A percentile compares a stretch with the other conserved stretches of the same genome.
Conservation (phyloP, 257 asterid species). For the Solanum lycopersicoides region DNA sequence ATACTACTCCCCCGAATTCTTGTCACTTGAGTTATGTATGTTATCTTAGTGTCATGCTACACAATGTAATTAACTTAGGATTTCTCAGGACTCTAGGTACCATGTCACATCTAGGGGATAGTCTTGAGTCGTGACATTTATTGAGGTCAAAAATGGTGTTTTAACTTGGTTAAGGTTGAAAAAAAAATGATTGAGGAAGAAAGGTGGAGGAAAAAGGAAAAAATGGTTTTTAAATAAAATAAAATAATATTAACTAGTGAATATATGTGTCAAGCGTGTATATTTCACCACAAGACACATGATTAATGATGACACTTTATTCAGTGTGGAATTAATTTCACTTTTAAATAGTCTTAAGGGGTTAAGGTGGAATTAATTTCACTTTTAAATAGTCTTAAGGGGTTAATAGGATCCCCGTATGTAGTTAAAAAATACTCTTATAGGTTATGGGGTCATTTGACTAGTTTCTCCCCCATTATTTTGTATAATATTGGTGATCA, state of each 20-base stretch:
- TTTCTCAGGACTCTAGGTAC: not conserved
- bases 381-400: not conserved
- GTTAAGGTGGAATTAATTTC: not conserved
- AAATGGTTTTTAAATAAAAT: too few species aligned
- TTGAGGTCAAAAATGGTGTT: not conserved
- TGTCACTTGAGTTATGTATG: too few species aligned
- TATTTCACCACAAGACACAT: not conserved
- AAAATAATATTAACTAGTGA: too few species aligned
- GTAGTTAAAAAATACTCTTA: too few species aligned
- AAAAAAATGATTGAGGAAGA: not conserved
- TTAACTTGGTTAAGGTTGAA: not conserved
- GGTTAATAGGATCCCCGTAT: not conserved
- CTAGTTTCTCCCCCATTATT: too few species aligned
- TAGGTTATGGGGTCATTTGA: too few species aligned
- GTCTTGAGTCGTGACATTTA: not conserved
- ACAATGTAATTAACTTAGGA: too few species aligned
- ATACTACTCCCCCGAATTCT: too few species aligned
- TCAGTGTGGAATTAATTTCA: not conserved
- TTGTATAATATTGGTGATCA: too few species aligned
- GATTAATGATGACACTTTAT: not conserved
- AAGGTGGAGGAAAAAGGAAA: too few species aligned
- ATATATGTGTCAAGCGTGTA: not conserved
- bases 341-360: not conserved
- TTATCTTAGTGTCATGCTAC: too few species aligned
- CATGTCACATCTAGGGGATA: too few species aligned